A percentile compares a stretch with the other conserved stretches of the same genome.
Conservation (phyloP, 1,284 basidiomycete genomes). For the Cutaneotrichosporon daszewskae region DNA sequence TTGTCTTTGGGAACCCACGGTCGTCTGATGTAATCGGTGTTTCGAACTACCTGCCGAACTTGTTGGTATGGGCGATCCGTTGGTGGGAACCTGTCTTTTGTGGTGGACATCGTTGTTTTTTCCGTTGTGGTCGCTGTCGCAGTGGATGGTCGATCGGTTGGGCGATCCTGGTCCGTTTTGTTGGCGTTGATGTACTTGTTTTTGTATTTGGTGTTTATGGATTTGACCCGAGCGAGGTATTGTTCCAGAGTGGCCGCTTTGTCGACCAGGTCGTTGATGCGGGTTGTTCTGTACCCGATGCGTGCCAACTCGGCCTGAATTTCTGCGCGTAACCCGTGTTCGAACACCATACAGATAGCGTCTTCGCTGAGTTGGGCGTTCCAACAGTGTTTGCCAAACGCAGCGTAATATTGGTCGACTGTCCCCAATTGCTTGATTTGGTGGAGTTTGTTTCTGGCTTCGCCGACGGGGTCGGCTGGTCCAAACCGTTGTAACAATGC, state of each 20-base stretch:
- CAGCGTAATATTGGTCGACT: slow-evolving; percentile 11
- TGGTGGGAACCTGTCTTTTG: background rate
- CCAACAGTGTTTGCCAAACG: slow-evolving; percentile 10
- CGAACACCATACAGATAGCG: slow-evolving; percentile 16
- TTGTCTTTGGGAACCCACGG: background rate
- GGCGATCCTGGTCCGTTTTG: background rate
- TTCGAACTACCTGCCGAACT: too few relatives aligned
- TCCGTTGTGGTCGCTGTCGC: background rate
- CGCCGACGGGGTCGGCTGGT: slow-evolving; percentile 14
- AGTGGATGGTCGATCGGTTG: background rate
- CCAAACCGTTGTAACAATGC: slow-evolving; percentile 10
- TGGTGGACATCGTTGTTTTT: background rate
- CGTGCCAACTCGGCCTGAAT: slow-evolving; percentile 18
- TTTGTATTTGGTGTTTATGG: slow-evolving; percentile 16
- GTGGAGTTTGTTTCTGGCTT: slow-evolving; percentile 11
- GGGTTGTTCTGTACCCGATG: too few relatives aligned
- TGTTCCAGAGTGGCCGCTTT: background rate
- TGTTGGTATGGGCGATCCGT: too few relatives aligned
- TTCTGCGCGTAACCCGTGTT: slow-evolving; percentile 13
- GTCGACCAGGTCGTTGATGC: background rate
- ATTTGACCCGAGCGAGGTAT: too few relatives aligned
- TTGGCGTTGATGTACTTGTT: slow-evolving; percentile 4
- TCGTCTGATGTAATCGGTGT: background rate
- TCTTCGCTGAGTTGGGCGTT: slow-evolving; percentile 14
- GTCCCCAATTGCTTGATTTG: slow-evolving; percentile 12